These are phyloP conservation scores for Blastomyces emzantsi DNA, from an alignment of 2,329 filamentous ascomycete genomes.

Conservation along the genomic window DNA sequence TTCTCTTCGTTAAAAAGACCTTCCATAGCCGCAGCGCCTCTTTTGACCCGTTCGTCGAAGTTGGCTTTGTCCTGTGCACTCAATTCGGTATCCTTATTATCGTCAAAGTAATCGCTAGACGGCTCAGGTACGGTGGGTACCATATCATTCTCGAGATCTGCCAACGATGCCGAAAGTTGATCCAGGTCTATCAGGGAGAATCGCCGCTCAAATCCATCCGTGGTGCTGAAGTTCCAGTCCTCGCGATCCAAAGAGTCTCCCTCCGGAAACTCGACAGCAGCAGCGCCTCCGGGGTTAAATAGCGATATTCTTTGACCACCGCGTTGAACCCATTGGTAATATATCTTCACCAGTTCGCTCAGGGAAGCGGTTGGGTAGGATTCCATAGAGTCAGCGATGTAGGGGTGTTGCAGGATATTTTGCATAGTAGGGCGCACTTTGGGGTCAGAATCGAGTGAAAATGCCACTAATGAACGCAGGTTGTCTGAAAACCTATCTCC, in stretches of 20 bases:
- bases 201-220: constrained; percentile 49
- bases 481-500: constrained; percentile 36
- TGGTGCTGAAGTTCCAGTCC: constrained; percentile 59
- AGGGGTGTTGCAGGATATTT: constrained; percentile 39
- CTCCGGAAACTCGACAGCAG: constrained; percentile 44
- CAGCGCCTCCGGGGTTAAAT: constrained; percentile 52
- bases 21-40: constrained; percentile 49
- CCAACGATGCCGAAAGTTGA: constrained; percentile 40
- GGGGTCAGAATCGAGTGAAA: constrained; percentile 37
- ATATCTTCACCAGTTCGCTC: constrained; percentile 39
- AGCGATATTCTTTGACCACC: constrained; percentile 47
- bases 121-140: constrained; percentile 16
- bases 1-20: constrained; percentile 49
- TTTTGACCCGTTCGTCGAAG: constrained; percentile 48
- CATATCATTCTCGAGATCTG: constrained; percentile 34
- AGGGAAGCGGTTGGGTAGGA: constrained; percentile 38
- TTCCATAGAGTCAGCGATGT: constrained; percentile 36
- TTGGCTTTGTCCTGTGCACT: constrained; percentile 42
- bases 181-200: constrained; percentile 41
- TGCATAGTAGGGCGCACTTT: constrained; percentile 39
- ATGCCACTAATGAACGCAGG: constrained; percentile 39
- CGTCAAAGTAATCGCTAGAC: constrained; percentile 24
- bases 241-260: constrained; percentile 38
- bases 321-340: constrained; percentile 42
- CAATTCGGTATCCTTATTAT: constrained; percentile 28